These are phyloP conservation scores for Andrographis paniculata DNA, from an alignment of 305 asterid genomes.

Conservation along the genomic window DNA sequence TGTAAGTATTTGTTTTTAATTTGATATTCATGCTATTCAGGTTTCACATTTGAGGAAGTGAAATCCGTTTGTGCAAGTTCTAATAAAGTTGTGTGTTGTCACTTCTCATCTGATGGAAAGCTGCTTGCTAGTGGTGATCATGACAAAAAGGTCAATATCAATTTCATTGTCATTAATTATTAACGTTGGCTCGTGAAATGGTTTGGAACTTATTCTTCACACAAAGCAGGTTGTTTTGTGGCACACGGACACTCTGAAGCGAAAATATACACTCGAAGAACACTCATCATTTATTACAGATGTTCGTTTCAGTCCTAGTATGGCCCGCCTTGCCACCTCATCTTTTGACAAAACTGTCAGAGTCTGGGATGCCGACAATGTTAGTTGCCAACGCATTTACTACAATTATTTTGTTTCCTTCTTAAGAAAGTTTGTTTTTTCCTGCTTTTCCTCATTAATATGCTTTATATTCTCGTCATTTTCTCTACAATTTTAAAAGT, in stretches of 20 bases:
- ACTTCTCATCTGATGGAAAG: slow-evolving; percentile 97
- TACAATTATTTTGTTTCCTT: no score
- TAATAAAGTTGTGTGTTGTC: slow-evolving; percentile 88
- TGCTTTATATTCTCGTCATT: no score
- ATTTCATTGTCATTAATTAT: slow-evolving; percentile 9
- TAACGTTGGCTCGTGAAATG: slow-evolving; percentile 8
- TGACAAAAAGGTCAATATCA: slow-evolving; percentile 67
- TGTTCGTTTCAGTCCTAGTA: slow-evolving; percentile 95
- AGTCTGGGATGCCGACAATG: slow-evolving; percentile 96
- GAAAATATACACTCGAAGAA: slow-evolving; percentile 80
- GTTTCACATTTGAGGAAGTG: slow-evolving; percentile 70
- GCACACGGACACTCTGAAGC: slow-evolving; percentile 72
- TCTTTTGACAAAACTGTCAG: slow-evolving; percentile 92
- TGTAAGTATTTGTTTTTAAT: slow-evolving; percentile 14
- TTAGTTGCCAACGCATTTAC: slow-evolving; percentile 25
- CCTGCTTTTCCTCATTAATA: background rate
- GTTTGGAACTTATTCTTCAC: background rate
- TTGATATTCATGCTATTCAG: slow-evolving; percentile 22
- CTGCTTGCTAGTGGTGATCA: slow-evolving; percentile 95
- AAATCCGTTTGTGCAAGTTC: slow-evolving; percentile 65
- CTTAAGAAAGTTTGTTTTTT: background rate
- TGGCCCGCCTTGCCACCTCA: slow-evolving; percentile 94
- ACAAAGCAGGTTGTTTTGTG: slow-evolving; percentile 75
- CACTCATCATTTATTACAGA: slow-evolving; percentile 74
- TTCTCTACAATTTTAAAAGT: no score